phyloP scores from a whole-genome alignment of 1,284 basidiomycete genomes.

The Gastroboletus turbinatus region DNA sequence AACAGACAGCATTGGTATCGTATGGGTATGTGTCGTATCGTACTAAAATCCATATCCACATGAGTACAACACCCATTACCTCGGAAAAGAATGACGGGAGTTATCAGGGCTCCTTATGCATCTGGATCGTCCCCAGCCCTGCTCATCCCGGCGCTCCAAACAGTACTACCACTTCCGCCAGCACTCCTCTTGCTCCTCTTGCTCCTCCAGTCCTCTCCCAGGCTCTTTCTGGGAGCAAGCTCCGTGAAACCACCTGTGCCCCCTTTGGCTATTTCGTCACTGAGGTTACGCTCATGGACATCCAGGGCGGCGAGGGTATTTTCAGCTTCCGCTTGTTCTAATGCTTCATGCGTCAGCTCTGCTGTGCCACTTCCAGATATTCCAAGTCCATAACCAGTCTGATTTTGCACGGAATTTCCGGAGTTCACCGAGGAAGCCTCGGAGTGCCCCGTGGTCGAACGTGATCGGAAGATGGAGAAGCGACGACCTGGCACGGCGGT shows the following conservation, averaged over 20 bases:
- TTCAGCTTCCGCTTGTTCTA: conserved; percentile 75
- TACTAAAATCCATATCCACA: conserved; percentile 22
- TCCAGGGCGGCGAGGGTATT: conserved; percentile 71
- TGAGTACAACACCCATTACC: conserved; percentile 14
- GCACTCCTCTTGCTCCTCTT: conserved; percentile 55
- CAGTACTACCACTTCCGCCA: conserved; percentile 70
- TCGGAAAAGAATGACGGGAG: conserved; percentile 1
- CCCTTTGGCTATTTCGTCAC: conserved; percentile 75
- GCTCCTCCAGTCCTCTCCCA: conserved; percentile 53
- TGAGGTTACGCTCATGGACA: conserved; percentile 68
- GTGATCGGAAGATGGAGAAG: conserved; percentile 69
- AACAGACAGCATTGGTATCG: conserved; percentile 22
- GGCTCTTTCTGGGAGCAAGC: conserved; percentile 48
- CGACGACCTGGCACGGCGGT: conserved; percentile 43
- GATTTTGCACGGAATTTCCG: conserved; percentile 37
- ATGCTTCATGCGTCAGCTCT: conserved; percentile 68
- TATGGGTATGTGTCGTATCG: conserved; percentile 24
- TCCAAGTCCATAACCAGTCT: conserved; percentile 39
- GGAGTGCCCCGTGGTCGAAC: conserved; percentile 43
- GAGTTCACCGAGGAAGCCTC: conserved; percentile 52
- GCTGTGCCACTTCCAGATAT: conserved; percentile 36
- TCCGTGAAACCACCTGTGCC: conserved; percentile 75
- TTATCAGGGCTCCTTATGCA: conserved; percentile 11
- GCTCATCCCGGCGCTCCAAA: conserved; percentile 82
- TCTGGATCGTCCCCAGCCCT: conserved; percentile 50